These are phyloP conservation scores for Lepiota brunneoincarnata DNA, from an alignment of 768 basidiomycete species.

Conservation along the genomic window DNA sequence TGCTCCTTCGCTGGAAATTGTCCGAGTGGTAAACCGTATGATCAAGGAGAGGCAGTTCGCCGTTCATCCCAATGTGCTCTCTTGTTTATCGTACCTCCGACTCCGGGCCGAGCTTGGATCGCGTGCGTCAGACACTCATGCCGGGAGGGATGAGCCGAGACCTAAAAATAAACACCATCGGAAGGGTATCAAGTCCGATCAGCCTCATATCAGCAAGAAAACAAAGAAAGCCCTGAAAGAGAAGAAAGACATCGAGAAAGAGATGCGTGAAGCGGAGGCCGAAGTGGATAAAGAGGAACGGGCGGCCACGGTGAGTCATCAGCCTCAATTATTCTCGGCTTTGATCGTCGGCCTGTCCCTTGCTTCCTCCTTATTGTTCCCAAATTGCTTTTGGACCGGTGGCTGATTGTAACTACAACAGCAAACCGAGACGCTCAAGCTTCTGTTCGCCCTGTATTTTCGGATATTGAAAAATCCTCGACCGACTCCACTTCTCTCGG, in stretches of 20 bases:
- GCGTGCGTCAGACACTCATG: slow-evolving; percentile 69
- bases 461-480: slow-evolving; percentile 85
- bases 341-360: slow-evolving; percentile 2
- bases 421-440: slow-evolving; percentile 98
- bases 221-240: slow-evolving; percentile 83
- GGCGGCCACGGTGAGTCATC: slow-evolving; percentile 63
- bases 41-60: slow-evolving; percentile 90
- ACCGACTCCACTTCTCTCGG: slow-evolving; percentile 76
- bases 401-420: slow-evolving; percentile 28
- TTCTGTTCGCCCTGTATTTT: slow-evolving; percentile 96
- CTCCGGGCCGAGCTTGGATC: slow-evolving; percentile 83
- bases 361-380: neutral
- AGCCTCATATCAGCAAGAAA: slow-evolving; percentile 90
- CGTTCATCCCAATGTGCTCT: slow-evolving; percentile 85
- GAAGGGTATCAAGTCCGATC: slow-evolving; percentile 58
- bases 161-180: slow-evolving; percentile 43
- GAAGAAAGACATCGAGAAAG: slow-evolving; percentile 84
- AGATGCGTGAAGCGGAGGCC: slow-evolving; percentile 92
- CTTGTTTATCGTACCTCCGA: slow-evolving; percentile 81
- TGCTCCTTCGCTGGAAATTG: slow-evolving; percentile 78
- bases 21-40: slow-evolving; percentile 92
- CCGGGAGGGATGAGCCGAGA: slow-evolving; percentile 48
- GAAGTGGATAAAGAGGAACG: slow-evolving; percentile 92
- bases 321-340: slow-evolving; percentile 1
- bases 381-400: slow-evolving; percentile 1